phyloP scores from a whole-genome alignment of 768 basidiomycete genomes.

The Rhodocollybia butyracea region DNA sequence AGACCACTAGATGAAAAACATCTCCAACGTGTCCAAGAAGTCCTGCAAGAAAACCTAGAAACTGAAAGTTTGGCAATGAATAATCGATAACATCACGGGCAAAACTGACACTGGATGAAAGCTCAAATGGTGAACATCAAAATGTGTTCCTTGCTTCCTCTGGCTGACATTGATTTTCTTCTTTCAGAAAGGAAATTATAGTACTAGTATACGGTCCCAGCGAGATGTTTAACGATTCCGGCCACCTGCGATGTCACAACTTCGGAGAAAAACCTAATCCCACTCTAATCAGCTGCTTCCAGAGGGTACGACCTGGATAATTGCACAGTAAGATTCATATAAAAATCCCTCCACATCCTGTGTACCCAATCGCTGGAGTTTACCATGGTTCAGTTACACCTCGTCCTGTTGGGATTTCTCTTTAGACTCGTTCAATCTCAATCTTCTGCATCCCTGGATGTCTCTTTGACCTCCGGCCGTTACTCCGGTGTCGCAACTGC shows the following conservation, averaged over 20 bases:
- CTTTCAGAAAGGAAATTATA: constrained; percentile 60
- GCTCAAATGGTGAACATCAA: constrained; percentile 68
- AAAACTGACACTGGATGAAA: constrained; percentile 67
- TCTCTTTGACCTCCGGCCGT: constrained; percentile 38
- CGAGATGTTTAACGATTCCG: no score
- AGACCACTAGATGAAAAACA: constrained; percentile 83
- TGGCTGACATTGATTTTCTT: constrained; percentile 10
- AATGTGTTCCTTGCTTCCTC: background rate
- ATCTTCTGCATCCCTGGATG: constrained; percentile 27
- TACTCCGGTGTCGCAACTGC: constrained; percentile 43
- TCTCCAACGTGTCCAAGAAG: constrained; percentile 69
- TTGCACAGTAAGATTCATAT: no score
- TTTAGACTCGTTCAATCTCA: background rate
- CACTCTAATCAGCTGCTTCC: no score
- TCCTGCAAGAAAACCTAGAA: no score
- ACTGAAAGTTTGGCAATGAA: constrained; percentile 80
- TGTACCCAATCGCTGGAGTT: background rate
- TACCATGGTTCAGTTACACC: no score
- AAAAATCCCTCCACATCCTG: background rate
- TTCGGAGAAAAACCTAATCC: no score
- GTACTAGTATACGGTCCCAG: background rate
- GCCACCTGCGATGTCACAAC: no score
- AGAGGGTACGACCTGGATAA: no score
- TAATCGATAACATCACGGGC: constrained; percentile 68
- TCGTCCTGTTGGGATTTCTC: background rate